These are phyloP conservation scores for Astrocystis sublimbata DNA, from an alignment of 495 filamentous ascomycete genomes.

Conservation along the genomic window DNA sequence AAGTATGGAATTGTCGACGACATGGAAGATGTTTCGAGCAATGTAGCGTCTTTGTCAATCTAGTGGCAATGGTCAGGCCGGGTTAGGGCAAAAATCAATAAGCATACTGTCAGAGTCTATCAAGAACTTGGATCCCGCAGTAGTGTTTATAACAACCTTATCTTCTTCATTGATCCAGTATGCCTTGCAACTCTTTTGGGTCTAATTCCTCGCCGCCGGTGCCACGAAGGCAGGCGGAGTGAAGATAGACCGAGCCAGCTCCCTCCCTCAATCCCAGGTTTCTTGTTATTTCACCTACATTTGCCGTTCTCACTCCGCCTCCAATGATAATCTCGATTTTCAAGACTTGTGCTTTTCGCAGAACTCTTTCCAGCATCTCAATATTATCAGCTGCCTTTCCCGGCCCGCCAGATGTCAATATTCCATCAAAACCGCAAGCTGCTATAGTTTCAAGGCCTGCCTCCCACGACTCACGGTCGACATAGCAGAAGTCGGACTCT, in stretches of 20 bases:
- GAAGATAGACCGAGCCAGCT: conserved; percentile 25
- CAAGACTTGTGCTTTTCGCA: conserved; percentile 17
- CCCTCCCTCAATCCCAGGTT: conserved; percentile 16
- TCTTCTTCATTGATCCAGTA: conserved; percentile 21
- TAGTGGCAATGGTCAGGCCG: neutral
- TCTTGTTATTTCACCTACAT: conserved; percentile 26
- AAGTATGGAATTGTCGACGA: conserved; percentile 4
- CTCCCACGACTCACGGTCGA: conserved; percentile 13
- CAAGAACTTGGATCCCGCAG: no score
- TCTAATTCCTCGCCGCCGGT: conserved; percentile 18
- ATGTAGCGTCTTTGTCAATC: neutral
- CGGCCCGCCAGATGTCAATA: conserved; percentile 45
- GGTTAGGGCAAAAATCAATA: neutral
- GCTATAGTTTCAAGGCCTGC: conserved; percentile 28
- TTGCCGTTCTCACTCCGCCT: conserved; percentile 40
- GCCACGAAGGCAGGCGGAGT: conserved; percentile 36
- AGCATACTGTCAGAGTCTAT: no score
- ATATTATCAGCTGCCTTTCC: conserved; percentile 35
- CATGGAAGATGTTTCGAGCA: neutral
- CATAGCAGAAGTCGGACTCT: neutral
- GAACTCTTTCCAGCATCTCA: conserved; percentile 28
- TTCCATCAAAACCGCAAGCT: conserved; percentile 36
- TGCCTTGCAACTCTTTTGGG: conserved; percentile 26
- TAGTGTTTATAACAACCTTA: neutral
- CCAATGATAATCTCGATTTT: conserved; percentile 42